A percentile compares a stretch with the other conserved stretches of the same genome.
Evolutionary conservation across 2,329 filamentous ascomycete genomes (phyloP).

Genomic region (Fusarium dimerum): DNA sequence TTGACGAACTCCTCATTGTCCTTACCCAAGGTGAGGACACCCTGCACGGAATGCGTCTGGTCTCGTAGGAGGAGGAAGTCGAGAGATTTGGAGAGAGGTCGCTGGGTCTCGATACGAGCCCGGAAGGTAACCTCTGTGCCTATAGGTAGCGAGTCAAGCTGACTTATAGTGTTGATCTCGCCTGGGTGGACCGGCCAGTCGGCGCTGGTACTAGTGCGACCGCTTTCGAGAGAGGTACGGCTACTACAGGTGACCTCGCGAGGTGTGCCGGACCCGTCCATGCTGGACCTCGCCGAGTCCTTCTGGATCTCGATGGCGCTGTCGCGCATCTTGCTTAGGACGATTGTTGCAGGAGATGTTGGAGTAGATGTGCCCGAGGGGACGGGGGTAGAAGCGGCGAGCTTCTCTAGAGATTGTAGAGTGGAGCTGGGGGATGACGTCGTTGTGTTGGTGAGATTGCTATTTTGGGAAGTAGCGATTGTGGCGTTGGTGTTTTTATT

Average conservation of each 20-base stretch:
- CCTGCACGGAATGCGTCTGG: constrained; percentile 80
- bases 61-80: constrained; percentile 87
- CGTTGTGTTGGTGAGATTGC: constrained; percentile 13
- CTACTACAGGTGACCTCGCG: constrained; percentile 21
- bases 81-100: constrained; percentile 78
- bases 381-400: neutral
- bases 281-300: constrained; percentile 32
- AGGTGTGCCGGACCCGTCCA: constrained; percentile 22
- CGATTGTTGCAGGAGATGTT: constrained; percentile 7
- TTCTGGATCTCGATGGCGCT: constrained; percentile 33
- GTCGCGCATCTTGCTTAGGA: constrained; percentile 33
- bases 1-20: constrained; percentile 71
- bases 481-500: constrained; percentile 11
- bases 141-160: constrained; percentile 39
- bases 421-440: constrained; percentile 6
- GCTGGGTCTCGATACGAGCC: constrained; percentile 59
- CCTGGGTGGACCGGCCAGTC: constrained; percentile 42
- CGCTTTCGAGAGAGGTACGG: constrained; percentile 38
- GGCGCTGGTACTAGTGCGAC: constrained; percentile 37
- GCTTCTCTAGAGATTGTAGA: constrained; percentile 4
- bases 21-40: constrained; percentile 59
- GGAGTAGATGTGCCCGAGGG: constrained; percentile 9
- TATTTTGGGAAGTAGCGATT: constrained; percentile 7
- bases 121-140: constrained; percentile 44
- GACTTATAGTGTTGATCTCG: constrained; percentile 40